These are phyloP conservation scores for Plasmopara muralis DNA, from an alignment of 352 stramenopile genomes.

Conservation along the genomic window DNA sequence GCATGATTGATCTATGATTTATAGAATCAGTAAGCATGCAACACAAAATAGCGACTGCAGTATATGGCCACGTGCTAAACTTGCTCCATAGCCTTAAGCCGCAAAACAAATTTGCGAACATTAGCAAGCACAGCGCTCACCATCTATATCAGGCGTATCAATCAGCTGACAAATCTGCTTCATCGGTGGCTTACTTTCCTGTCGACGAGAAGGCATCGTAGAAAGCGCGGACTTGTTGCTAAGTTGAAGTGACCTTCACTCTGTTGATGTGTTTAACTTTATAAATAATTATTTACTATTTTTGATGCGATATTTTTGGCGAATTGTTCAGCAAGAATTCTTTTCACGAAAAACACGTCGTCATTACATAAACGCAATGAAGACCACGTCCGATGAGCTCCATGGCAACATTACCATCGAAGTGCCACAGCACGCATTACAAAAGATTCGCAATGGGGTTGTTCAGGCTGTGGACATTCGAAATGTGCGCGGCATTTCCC, in stretches of 20 bases:
- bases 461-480: conserved; percentile 56
- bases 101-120: background rate
- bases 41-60: background rate
- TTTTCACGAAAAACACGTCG: background rate
- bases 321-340: conserved; percentile 7
- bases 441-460: conserved; percentile 62
- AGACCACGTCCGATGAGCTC: conserved; percentile 42
- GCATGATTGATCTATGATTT: conserved; percentile 15
- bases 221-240: background rate
- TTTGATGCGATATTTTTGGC: conserved; percentile 35
- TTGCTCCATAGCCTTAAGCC: conserved; percentile 1
- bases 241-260: conserved; percentile 31
- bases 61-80: background rate
- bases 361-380: conserved; percentile 24
- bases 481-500: conserved; percentile 72
- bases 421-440: conserved; percentile 51
- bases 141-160: conserved; percentile 26
- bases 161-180: conserved; percentile 28
- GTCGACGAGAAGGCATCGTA: conserved; percentile 20
- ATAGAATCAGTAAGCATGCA: background rate
- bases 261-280: background rate
- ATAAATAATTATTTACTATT: conserved; percentile 8
- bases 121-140: conserved; percentile 3
- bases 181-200: conserved; percentile 5
- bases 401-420: conserved; percentile 64